Percentiles rank a stretch among this genome's conserved stretches.
Evolutionary conservation across 805 yeast genomes (phyloP).

Genomic region (Cyberlindnera xylosilytica): DNA sequence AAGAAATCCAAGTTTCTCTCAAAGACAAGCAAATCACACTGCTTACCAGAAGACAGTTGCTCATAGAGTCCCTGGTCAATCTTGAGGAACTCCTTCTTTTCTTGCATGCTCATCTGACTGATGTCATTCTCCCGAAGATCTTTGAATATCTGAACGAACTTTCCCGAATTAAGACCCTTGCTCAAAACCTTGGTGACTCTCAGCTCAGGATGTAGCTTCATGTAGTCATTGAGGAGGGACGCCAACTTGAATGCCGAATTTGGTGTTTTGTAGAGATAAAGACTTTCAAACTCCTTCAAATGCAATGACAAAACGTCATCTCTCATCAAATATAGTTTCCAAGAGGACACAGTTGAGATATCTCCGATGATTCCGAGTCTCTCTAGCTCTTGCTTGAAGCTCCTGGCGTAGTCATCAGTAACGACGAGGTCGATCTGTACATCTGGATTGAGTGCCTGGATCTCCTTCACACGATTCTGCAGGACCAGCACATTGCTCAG

Average conservation of each 20-base stretch:
- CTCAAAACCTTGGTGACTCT: constrained; percentile 48
- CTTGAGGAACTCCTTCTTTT: constrained; percentile 28
- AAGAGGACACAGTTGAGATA: constrained; percentile 11
- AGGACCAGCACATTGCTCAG: constrained; percentile 17
- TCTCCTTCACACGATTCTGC: constrained; percentile 18
- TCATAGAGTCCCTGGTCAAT: constrained; percentile 31
- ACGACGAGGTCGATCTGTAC: constrained; percentile 25
- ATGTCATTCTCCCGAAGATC: constrained; percentile 29
- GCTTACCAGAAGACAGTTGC: constrained; percentile 38
- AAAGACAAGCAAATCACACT: constrained; percentile 69
- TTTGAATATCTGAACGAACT: constrained; percentile 43
- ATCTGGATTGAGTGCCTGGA: constrained; percentile 13
- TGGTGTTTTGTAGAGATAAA: constrained; percentile 36
- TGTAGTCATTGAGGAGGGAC: constrained; percentile 40
- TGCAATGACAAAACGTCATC: constrained; percentile 15
- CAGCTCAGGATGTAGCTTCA: constrained; percentile 45
- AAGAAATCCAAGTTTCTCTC: constrained; percentile 77
- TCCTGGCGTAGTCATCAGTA: constrained; percentile 35
- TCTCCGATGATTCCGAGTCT: constrained; percentile 20
- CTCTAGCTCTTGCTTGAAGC: constrained; percentile 34
- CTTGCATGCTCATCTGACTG: constrained; percentile 33
- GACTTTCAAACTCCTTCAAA: constrained; percentile 27
- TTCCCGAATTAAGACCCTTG: constrained; percentile 54
- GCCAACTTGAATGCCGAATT: constrained; percentile 30
- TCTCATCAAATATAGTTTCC: constrained; percentile 17